A percentile compares a stretch with the other conserved stretches of the same genome.
Evolutionary conservation across 257 asterid species (phyloP).

Genomic region (Solanum gracilifrons): DNA sequence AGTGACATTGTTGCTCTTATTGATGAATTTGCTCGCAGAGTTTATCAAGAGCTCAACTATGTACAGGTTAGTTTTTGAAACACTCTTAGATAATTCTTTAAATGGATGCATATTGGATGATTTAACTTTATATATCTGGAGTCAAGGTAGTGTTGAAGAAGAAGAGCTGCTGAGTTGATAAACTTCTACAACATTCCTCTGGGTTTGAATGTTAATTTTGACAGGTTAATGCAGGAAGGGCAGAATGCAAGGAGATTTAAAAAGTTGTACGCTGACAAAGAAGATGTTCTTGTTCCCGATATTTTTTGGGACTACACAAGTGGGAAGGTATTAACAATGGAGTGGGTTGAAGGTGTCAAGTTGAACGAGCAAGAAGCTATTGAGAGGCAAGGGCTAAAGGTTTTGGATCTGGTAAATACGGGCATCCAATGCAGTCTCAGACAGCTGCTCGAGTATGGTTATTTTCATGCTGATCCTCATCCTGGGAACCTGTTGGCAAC

Average conservation of each 20-base stretch:
- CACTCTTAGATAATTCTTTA: not conserved
- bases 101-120: not conserved
- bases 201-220: slow-evolving; percentile 50
- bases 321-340: slow-evolving; percentile 94
- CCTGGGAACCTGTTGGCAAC: slow-evolving; percentile 98
- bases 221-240: slow-evolving; percentile 87
- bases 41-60: slow-evolving; percentile 94
- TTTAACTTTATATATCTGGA: not conserved
- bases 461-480: slow-evolving; percentile 99
- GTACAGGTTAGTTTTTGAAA: slow-evolving; percentile 63
- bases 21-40: slow-evolving; percentile 94
- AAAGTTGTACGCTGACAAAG: slow-evolving; percentile 90
- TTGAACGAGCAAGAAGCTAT: slow-evolving; percentile 88
- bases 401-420: slow-evolving; percentile 87
- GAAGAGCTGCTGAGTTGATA: not conserved
- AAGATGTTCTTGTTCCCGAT: slow-evolving; percentile 94
- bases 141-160: not conserved
- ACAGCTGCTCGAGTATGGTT: slow-evolving; percentile 95
- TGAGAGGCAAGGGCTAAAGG: slow-evolving; percentile 92
- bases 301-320: slow-evolving; percentile 97
- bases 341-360: slow-evolving; percentile 98
- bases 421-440: slow-evolving; percentile 98
- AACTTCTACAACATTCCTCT: slow-evolving; percentile 7
- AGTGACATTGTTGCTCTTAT: slow-evolving; percentile 89
- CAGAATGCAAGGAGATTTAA: slow-evolving; percentile 96